phyloP scores from a whole-genome alignment of 2,329 filamentous ascomycete species.

The Teratosphaeria destructans region DNA sequence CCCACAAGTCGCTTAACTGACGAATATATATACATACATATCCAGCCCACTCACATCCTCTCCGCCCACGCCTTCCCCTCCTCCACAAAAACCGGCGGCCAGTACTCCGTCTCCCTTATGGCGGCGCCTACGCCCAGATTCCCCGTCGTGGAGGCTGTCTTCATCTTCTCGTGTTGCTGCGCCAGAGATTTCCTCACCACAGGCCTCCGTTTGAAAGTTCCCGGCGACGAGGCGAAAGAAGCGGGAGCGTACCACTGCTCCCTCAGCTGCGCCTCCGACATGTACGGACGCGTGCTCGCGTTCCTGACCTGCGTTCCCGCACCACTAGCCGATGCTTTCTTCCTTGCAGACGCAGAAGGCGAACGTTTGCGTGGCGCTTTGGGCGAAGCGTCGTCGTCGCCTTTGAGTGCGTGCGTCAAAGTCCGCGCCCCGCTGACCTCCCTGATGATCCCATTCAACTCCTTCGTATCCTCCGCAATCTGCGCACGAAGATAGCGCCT shows the following conservation, averaged over 20 bases:
- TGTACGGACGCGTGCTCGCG: background rate
- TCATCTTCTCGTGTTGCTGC: background rate
- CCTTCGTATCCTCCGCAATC: constrained; percentile 42
- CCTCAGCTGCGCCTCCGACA: background rate
- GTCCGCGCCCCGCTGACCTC: background rate
- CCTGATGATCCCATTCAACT: constrained; percentile 1
- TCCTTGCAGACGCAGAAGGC: background rate
- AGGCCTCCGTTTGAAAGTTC: background rate
- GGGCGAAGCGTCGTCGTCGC: background rate
- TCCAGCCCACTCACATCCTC: too few relatives aligned
- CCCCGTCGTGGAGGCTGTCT: background rate
- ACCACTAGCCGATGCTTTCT: background rate
- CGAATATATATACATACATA: too few relatives aligned
- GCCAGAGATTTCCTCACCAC: background rate
- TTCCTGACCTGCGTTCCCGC: background rate
- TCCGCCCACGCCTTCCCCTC: background rate
- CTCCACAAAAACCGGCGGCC: background rate
- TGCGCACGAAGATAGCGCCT: constrained; percentile 66
- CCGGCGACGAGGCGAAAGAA: background rate
- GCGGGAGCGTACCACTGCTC: background rate
- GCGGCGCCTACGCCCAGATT: background rate
- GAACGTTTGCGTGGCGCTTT: background rate
- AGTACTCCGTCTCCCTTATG: background rate
- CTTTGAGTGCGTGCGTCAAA: background rate
- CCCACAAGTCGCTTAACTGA: too few relatives aligned